These are phyloP conservation scores for Pseudonitzschia multiseries DNA, from an alignment of 108 stramenopile species.

Conservation along the genomic window DNA sequence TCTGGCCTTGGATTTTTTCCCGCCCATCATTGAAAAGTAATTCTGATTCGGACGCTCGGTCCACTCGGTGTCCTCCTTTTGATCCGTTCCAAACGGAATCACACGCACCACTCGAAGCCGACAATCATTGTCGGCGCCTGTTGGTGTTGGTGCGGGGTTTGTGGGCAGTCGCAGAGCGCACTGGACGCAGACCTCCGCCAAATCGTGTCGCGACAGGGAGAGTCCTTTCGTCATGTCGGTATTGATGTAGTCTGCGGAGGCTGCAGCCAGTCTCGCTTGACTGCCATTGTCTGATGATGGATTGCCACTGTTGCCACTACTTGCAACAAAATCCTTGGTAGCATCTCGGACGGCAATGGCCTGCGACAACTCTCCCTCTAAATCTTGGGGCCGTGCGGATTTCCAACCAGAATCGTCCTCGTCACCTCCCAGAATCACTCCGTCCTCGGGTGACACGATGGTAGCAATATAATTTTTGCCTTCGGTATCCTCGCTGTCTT, in stretches of 20 bases:
- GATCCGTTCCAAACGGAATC: neutral
- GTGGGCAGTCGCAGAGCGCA: neutral
- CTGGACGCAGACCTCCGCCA: slow-evolving; percentile 7
- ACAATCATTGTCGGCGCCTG: neutral
- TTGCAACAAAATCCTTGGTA: neutral
- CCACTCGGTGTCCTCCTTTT: neutral
- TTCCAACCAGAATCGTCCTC: neutral
- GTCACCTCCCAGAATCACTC: neutral
- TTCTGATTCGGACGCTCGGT: slow-evolving; percentile 1
- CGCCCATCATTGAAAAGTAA: slow-evolving; percentile 1
- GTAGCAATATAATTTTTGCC: neutral
- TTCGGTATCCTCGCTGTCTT: neutral
- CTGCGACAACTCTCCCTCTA: slow-evolving; percentile 1
- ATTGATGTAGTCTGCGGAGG: neutral
- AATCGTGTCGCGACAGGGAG: neutral
- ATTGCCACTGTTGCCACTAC: neutral
- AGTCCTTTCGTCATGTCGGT: neutral
- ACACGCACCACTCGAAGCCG: neutral
- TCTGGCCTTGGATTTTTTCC: neutral
- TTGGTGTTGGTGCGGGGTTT: neutral
- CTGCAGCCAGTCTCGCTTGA: neutral
- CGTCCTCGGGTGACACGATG: neutral
- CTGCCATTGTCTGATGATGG: neutral
- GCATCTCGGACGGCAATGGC: slow-evolving; percentile 1
- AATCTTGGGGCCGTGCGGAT: neutral